phyloP scores from a whole-genome alignment of 306 rosid genomes.

The Vicia faba region DNA sequence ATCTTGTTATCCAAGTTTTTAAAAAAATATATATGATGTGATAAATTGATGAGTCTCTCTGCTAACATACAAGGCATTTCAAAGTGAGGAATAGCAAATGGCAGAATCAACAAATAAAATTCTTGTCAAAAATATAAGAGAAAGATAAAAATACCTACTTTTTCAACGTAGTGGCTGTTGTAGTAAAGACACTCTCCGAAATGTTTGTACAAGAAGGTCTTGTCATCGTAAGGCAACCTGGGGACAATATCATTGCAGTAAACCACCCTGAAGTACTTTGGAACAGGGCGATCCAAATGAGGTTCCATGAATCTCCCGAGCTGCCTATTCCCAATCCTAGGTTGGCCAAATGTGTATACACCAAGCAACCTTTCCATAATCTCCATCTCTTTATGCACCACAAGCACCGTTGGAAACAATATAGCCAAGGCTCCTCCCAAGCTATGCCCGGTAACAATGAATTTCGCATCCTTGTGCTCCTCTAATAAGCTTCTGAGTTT shows the following conservation, averaged over 20 bases:
- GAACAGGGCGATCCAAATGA: slow-evolving; percentile 48
- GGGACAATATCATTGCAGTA: slow-evolving; percentile 83
- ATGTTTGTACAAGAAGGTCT: slow-evolving; percentile 67
- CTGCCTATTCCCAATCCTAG: slow-evolving; percentile 63
- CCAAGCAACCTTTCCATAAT: slow-evolving; percentile 62
- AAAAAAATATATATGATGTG: background rate
- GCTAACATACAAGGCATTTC: background rate
- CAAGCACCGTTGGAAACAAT: slow-evolving; percentile 66
- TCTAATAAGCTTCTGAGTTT: slow-evolving; percentile 55
- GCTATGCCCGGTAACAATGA: slow-evolving; percentile 80
- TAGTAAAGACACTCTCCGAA: slow-evolving; percentile 78
- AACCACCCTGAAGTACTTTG: slow-evolving; percentile 72
- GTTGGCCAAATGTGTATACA: slow-evolving; percentile 82
- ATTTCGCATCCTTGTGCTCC: slow-evolving; percentile 72
- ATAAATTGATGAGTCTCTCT: background rate
- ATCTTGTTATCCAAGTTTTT: background rate
- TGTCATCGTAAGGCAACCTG: slow-evolving; percentile 75
- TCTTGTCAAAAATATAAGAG: background rate
- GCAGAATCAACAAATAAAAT: slow-evolving; percentile 9
- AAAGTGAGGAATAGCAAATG: slow-evolving; percentile 14
- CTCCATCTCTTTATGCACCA: slow-evolving; percentile 59
- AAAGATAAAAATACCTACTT: slow-evolving; percentile 45
- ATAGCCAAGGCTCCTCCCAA: slow-evolving; percentile 80
- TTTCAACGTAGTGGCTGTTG: slow-evolving; percentile 56
- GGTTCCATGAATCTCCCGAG: slow-evolving; percentile 70